Evolutionary conservation across 345 rosid genomes (phyloP).

Genomic region (Aegle marmelos): DNA sequence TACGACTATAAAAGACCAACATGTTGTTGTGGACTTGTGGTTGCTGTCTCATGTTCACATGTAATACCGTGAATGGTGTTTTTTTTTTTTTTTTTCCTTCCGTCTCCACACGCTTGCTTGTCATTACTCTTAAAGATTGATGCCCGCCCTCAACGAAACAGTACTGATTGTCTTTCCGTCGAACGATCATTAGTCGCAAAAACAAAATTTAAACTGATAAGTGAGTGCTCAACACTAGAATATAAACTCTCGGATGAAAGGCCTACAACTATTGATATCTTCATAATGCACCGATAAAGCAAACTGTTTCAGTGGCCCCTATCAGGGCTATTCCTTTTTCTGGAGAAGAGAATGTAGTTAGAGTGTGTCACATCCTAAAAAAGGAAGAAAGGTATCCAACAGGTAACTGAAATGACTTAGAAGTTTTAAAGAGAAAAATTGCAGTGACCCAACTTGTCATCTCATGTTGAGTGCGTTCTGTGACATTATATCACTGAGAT

Average conservation of each 20-base stretch:
- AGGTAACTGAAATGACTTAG: conserved; percentile 16
- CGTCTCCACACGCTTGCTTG: neutral
- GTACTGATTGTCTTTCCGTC: neutral
- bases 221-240: neutral
- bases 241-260: neutral
- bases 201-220: neutral
- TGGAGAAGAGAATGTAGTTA: conserved; percentile 21
- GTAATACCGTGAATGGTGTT: neutral
- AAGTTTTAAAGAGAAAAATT: conserved; percentile 21
- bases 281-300: conserved; percentile 1
- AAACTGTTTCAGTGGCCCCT: conserved; percentile 11
- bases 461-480: conserved; percentile 33
- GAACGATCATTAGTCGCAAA: neutral
- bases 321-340: neutral
- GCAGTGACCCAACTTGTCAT: conserved; percentile 32
- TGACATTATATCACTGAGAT: conserved; percentile 34
- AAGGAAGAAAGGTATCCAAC: conserved; percentile 18
- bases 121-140: neutral
- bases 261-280: neutral
- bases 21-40: neutral
- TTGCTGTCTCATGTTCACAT: conserved; percentile 4
- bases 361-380: conserved; percentile 35
- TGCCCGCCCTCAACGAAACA: neutral
- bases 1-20: neutral
- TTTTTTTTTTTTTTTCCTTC: too few relatives aligned